Conservation (phyloP, 768 basidiomycete species). For the Stropharia rugosoannulata region DNA sequence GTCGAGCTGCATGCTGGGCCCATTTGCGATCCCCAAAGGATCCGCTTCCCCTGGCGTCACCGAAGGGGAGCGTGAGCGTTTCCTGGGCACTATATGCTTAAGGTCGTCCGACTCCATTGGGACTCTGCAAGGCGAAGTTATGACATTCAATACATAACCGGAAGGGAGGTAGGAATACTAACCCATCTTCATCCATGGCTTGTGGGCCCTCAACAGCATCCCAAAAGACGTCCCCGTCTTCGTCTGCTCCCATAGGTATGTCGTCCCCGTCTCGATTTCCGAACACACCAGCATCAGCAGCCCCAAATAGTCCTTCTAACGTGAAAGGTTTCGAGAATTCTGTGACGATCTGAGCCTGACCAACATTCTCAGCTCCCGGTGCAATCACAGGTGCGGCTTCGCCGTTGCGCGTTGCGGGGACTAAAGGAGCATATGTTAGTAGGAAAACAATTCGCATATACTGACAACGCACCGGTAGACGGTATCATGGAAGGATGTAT, state of each 20-base stretch:
- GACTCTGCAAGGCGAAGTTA: conserved; percentile 16
- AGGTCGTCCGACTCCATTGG: conserved; percentile 37
- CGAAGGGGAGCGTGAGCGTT: conserved; percentile 40
- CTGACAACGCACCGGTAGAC: conserved; percentile 33
- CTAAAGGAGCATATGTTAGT: conserved; percentile 6
- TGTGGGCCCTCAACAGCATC: conserved; percentile 38
- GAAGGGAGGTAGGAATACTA: conserved; percentile 19
- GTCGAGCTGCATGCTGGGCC: background rate
- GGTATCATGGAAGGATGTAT: conserved; percentile 79
- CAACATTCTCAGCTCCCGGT: conserved; percentile 77
- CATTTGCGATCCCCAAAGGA: conserved; percentile 9
- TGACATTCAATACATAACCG: background rate
- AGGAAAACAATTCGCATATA: background rate
- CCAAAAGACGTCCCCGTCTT: conserved; percentile 40
- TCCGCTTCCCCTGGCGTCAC: conserved; percentile 12
- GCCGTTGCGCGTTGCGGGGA: conserved; percentile 24
- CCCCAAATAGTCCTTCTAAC: conserved; percentile 75
- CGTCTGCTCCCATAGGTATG: conserved; percentile 43
- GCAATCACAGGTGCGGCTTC: conserved; percentile 40
- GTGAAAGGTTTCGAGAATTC: conserved; percentile 78
- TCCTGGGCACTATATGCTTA: conserved; percentile 30
- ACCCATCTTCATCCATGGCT: conserved; percentile 42
- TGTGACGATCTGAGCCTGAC: conserved; percentile 76
- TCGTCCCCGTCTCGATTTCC: conserved; percentile 40
- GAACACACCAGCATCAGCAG: conserved; percentile 81